phyloP scores from a whole-genome alignment of 495 filamentous ascomycete genomes.

The Penicillium paradoxum region DNA sequence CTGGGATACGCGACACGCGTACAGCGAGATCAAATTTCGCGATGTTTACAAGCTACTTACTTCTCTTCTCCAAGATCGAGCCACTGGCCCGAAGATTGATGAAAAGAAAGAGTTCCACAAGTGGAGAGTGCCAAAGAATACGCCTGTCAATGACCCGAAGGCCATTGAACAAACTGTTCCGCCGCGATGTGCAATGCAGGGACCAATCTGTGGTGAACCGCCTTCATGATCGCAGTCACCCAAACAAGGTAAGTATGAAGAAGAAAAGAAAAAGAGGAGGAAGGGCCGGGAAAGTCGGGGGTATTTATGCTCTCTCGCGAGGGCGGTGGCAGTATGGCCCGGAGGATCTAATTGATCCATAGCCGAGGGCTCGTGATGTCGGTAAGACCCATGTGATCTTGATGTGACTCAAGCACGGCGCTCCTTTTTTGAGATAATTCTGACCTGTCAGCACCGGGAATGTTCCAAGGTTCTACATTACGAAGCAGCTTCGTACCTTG shows the following conservation, averaged over 20 bases:
- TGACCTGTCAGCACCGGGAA: background rate
- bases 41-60: background rate
- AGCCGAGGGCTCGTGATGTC: background rate
- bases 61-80: slow-evolving; percentile 48
- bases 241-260: slow-evolving; percentile 75
- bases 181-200: slow-evolving; percentile 68
- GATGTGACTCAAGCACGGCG: background rate
- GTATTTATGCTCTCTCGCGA: slow-evolving; percentile 24
- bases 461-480: background rate
- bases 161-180: slow-evolving; percentile 55
- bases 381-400: background rate
- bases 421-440: background rate
- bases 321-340: slow-evolving; percentile 20
- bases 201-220: slow-evolving; percentile 54
- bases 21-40: too few relatives aligned
- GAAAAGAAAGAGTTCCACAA: slow-evolving; percentile 46
- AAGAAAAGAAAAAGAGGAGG: slow-evolving; percentile 44
- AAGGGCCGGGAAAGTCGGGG: slow-evolving; percentile 12
- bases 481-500: background rate
- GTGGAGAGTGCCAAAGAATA: slow-evolving; percentile 61
- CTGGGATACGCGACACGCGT: too few relatives aligned
- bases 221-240: slow-evolving; percentile 58
- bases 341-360: background rate
- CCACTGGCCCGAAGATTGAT: slow-evolving; percentile 43
- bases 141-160: slow-evolving; percentile 61